These are phyloP conservation scores for Phylloporus sp. DNA, from an alignment of 768 basidiomycete genomes.

Conservation along the genomic window DNA sequence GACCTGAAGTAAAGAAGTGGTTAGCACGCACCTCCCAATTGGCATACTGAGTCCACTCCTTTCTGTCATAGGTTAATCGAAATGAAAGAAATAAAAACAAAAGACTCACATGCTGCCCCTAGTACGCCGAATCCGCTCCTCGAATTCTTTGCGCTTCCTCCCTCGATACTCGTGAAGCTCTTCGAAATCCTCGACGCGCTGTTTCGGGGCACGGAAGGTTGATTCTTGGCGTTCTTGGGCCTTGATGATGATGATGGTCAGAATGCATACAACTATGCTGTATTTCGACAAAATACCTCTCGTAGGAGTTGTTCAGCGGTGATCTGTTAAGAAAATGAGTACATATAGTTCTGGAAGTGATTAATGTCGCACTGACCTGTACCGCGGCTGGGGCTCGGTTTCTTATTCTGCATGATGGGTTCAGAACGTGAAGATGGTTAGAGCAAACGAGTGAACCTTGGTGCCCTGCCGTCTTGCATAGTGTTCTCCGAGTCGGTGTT, in stretches of 20 bases:
- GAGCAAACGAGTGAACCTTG: constrained; percentile 45
- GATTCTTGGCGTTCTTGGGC: constrained; percentile 98
- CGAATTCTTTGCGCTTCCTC: constrained; percentile 89
- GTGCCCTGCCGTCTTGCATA: constrained; percentile 82
- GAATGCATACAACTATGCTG: background rate
- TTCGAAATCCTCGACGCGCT: constrained; percentile 95
- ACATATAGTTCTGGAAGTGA: background rate
- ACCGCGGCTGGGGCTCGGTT: constrained; percentile 94
- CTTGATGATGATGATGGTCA: constrained; percentile 35
- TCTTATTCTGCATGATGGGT: constrained; percentile 64
- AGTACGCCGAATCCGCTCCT: constrained; percentile 79
- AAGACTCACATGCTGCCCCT: constrained; percentile 70
- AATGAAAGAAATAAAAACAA: background rate
- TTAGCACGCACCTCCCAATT: constrained; percentile 67
- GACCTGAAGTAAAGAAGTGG: background rate
- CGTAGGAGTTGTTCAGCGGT: constrained; percentile 97
- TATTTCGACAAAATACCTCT: constrained; percentile 51
- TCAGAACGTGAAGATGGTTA: background rate
- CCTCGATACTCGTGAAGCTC: constrained; percentile 87
- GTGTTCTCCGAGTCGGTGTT: background rate
- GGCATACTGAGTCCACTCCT: constrained; percentile 85
- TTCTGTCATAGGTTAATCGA: constrained; percentile 39
- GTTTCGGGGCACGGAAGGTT: constrained; percentile 86
- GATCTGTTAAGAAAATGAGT: constrained; percentile 55
- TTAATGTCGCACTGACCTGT: constrained; percentile 51